Evolutionary conservation across 495 filamentous ascomycete species (phyloP).

Genomic region (Xylaria acuta): DNA sequence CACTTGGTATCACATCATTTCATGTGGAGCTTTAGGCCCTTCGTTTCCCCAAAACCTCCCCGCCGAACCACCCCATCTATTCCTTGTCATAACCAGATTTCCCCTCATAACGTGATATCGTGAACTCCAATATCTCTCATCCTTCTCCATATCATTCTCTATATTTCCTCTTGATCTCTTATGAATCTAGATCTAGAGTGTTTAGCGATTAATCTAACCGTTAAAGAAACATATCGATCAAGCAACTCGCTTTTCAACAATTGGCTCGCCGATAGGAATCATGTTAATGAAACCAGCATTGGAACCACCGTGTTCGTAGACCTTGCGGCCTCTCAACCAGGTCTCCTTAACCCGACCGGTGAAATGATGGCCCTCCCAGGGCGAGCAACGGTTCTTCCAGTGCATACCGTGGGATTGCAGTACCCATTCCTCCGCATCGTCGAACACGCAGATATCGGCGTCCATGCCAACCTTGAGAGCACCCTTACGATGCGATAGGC

Average conservation of each 20-base stretch:
- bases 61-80: neutral
- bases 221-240: neutral
- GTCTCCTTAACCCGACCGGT: constrained; percentile 86
- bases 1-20: constrained; percentile 28
- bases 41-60: constrained; percentile 13
- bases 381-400: constrained; percentile 93
- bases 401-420: constrained; percentile 74
- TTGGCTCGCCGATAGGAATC: constrained; percentile 49
- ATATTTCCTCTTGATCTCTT: neutral
- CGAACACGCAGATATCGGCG: constrained; percentile 92
- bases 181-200: neutral
- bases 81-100: constrained; percentile 7
- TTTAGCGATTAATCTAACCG: neutral
- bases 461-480: constrained; percentile 84
- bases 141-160: neutral
- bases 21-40: constrained; percentile 14
- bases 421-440: constrained; percentile 78
- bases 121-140: neutral
- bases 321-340: constrained; percentile 80
- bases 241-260: constrained; percentile 49
- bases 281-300: constrained; percentile 49
- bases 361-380: constrained; percentile 85
- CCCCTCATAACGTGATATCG: constrained; percentile 5
- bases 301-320: constrained; percentile 64
- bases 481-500: constrained; percentile 82